These are phyloP conservation scores for Aspergillus wentii DNA, from an alignment of 495 filamentous ascomycete genomes.

Conservation along the genomic window DNA sequence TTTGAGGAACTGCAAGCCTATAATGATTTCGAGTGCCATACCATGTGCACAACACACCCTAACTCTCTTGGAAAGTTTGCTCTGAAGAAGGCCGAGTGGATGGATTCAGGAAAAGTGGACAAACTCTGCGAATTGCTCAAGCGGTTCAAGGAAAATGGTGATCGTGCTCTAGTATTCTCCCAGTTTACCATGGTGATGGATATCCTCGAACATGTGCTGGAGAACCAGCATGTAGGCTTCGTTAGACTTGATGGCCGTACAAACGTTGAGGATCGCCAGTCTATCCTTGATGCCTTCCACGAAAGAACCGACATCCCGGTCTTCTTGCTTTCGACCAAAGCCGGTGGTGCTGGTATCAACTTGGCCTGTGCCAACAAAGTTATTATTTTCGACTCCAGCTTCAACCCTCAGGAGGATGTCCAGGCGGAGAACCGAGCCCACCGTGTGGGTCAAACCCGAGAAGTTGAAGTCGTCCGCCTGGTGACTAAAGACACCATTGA, in stretches of 20 bases:
- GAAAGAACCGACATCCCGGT: slow-evolving; percentile 72
- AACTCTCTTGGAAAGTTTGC: slow-evolving; percentile 64
- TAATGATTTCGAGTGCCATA: slow-evolving; percentile 79
- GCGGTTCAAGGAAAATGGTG: slow-evolving; percentile 72
- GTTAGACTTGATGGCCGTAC: slow-evolving; percentile 83
- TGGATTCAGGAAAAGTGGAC: slow-evolving; percentile 87
- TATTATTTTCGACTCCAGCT: slow-evolving; percentile 90
- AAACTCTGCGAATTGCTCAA: slow-evolving; percentile 68
- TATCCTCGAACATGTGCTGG: slow-evolving; percentile 77
- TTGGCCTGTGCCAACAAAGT: slow-evolving; percentile 93
- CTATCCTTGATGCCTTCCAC: slow-evolving; percentile 77
- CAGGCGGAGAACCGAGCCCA: slow-evolving; percentile 97
- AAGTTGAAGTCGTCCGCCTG: slow-evolving; percentile 81
- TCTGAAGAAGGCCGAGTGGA: slow-evolving; percentile 74
- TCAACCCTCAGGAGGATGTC: slow-evolving; percentile 95
- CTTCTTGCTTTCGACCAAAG: slow-evolving; percentile 88
- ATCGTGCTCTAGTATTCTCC: slow-evolving; percentile 83
- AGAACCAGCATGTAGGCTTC: slow-evolving; percentile 66
- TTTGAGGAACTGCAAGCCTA: slow-evolving; percentile 66
- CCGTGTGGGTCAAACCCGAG: slow-evolving; percentile 82
- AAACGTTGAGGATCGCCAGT: slow-evolving; percentile 74
- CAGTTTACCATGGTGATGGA: slow-evolving; percentile 90
- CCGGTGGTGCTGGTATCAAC: slow-evolving; percentile 94
- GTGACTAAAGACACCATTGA: slow-evolving; percentile 84
- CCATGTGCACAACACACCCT: slow-evolving; percentile 67